These are phyloP conservation scores for Lumnitzera littorea DNA, from an alignment of 345 rosid genomes.

Conservation along the genomic window DNA sequence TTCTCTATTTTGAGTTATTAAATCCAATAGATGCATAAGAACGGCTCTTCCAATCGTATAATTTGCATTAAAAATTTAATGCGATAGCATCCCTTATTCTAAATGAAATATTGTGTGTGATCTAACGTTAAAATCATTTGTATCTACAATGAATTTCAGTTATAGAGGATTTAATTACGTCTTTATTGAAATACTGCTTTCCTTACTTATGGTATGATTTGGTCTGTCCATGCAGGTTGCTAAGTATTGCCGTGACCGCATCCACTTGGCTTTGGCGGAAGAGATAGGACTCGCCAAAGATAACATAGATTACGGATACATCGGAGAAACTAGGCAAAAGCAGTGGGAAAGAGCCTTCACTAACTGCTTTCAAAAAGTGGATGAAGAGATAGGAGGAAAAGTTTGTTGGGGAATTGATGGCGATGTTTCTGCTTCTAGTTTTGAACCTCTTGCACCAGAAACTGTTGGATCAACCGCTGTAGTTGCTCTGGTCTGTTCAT, in stretches of 20 bases:
- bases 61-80: no score
- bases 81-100: no score
- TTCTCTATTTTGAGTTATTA: background rate
- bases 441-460: slow-evolving; percentile 67
- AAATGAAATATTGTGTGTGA: no score
- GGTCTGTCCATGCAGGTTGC: slow-evolving; percentile 70
- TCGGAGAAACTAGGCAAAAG: slow-evolving; percentile 38
- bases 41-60: no score
- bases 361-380: slow-evolving; percentile 70
- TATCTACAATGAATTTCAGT: no score
- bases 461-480: slow-evolving; percentile 95
- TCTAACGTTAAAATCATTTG: no score
- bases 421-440: slow-evolving; percentile 26
- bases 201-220: slow-evolving; percentile 19
- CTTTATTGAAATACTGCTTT: slow-evolving; percentile 7
- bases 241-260: slow-evolving; percentile 65
- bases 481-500: slow-evolving; percentile 83
- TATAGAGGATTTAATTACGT: background rate
- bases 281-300: slow-evolving; percentile 43
- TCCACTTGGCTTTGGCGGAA: slow-evolving; percentile 74
- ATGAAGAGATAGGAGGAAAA: slow-evolving; percentile 68
- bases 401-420: slow-evolving; percentile 20
- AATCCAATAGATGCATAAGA: no score
- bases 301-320: slow-evolving; percentile 30
- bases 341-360: slow-evolving; percentile 73